Conservation (phyloP, 352 stramenopile species). For the Plasmopara halstedii region DNA sequence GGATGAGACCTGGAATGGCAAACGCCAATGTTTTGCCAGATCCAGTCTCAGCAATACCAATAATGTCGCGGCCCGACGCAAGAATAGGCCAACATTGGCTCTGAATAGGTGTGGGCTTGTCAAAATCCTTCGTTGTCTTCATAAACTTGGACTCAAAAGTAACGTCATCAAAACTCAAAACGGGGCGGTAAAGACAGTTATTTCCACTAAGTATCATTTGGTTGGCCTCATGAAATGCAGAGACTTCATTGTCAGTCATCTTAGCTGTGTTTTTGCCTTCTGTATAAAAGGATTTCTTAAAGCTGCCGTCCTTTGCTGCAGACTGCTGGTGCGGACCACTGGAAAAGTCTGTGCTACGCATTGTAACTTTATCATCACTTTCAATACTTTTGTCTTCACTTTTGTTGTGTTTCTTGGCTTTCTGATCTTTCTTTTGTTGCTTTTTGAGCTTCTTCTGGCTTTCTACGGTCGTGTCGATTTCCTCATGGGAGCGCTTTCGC, state of each 20-base stretch:
- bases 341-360: conserved; percentile 43
- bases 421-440: conserved; percentile 35
- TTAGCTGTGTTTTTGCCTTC: conserved; percentile 59
- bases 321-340: conserved; percentile 70
- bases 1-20: conserved; percentile 86
- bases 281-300: conserved; percentile 83
- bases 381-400: conserved; percentile 25
- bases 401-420: conserved; percentile 41
- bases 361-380: conserved; percentile 21
- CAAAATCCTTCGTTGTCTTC: conserved; percentile 84
- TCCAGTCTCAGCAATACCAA: conserved; percentile 90
- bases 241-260: conserved; percentile 71
- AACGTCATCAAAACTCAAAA: conserved; percentile 64
- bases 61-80: conserved; percentile 79
- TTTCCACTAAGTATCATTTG: conserved; percentile 82
- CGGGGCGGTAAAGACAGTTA: conserved; percentile 83
- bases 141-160: conserved; percentile 83
- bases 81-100: conserved; percentile 94
- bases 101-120: conserved; percentile 95
- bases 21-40: conserved; percentile 98
- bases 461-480: conserved; percentile 25
- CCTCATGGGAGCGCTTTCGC: conserved; percentile 21
- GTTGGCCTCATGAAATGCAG: conserved; percentile 81
- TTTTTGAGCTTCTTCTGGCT: conserved; percentile 37
- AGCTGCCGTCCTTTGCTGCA: conserved; percentile 50